Evolutionary conservation across 1,139 yeast genomes (phyloP).

Genomic region (Geotrichum aggregatum): DNA sequence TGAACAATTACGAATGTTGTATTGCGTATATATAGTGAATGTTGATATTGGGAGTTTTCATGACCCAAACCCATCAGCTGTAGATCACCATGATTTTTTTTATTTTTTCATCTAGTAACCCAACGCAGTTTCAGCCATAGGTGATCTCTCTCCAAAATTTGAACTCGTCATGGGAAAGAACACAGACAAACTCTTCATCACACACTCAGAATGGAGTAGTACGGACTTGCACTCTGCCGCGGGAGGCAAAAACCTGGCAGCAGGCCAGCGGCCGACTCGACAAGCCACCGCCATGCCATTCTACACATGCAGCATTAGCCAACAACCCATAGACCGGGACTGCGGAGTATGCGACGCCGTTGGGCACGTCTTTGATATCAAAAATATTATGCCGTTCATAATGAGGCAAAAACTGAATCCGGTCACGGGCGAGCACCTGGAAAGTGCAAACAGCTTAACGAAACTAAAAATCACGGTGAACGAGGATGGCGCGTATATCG

Average conservation of each 20-base stretch:
- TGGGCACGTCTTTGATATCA: conserved; percentile 38
- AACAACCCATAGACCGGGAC: conserved; percentile 34
- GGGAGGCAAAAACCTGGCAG: conserved; percentile 23
- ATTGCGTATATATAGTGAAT: no score
- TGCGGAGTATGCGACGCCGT: conserved; percentile 34
- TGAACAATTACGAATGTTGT: no score
- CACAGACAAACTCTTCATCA: conserved; percentile 40
- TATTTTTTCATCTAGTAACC: no score
- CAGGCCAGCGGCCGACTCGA: conserved; percentile 19
- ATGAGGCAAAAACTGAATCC: conserved; percentile 36
- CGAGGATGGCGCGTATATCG: conserved; percentile 31
- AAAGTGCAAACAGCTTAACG: conserved; percentile 28
- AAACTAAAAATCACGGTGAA: conserved; percentile 34
- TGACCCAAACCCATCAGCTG: no score
- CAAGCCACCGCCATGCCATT: conserved; percentile 33
- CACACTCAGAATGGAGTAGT: conserved; percentile 39
- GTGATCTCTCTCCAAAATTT: no score
- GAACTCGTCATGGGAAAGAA: conserved; percentile 37
- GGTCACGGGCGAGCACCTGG: conserved; percentile 33
- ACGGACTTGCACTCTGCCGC: conserved; percentile 36
- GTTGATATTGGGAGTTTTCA: no score
- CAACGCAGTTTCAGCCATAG: no score
- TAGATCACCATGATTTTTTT: background rate
- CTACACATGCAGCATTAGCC: conserved; percentile 38
- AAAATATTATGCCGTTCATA: conserved; percentile 37